Conservation (phyloP, 2,329 filamentous ascomycete genomes). For the Metarhizium guizhouense region DNA sequence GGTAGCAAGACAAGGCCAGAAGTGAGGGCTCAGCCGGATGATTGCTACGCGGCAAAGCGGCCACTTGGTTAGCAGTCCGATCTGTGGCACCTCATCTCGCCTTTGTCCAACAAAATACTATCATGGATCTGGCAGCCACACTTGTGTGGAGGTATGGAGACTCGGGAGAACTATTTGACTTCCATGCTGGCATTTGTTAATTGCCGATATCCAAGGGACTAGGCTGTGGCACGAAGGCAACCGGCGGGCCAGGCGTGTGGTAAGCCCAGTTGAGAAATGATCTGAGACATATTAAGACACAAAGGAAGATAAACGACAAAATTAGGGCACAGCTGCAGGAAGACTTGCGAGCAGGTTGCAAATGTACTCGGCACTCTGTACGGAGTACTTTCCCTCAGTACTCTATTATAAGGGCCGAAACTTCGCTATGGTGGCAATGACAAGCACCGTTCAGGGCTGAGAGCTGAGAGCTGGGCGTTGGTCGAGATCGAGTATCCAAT, state of each 20-base stretch:
- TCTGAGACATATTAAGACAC: conserved; percentile 16
- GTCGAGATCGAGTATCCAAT: neutral
- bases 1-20: conserved; percentile 3
- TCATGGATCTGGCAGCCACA: conserved; percentile 3
- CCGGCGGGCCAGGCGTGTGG: conserved; percentile 5
- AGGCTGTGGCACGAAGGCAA: conserved; percentile 8
- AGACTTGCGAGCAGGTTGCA: neutral
- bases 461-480: no score
- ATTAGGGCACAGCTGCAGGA: neutral
- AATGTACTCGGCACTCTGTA: neutral
- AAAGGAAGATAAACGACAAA: conserved; percentile 7
- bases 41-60: conserved; percentile 18
- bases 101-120: conserved; percentile 19
- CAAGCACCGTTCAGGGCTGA: neutral
- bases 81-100: conserved; percentile 33
- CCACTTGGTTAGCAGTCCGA: conserved; percentile 18
- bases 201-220: conserved; percentile 5
- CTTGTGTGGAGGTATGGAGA: neutral
- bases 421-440: neutral
- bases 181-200: neutral
- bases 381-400: no score
- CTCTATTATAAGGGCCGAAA: neutral
- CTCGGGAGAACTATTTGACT: conserved; percentile 8
- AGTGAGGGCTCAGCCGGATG: conserved; percentile 4
- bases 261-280: conserved; percentile 11